Percentiles rank a stretch among this genome's conserved stretches.
These are phyloP conservation scores for Fusarium cyanostomum DNA, from an alignment of 2,329 filamentous ascomycete genomes.

Conservation along the genomic window DNA sequence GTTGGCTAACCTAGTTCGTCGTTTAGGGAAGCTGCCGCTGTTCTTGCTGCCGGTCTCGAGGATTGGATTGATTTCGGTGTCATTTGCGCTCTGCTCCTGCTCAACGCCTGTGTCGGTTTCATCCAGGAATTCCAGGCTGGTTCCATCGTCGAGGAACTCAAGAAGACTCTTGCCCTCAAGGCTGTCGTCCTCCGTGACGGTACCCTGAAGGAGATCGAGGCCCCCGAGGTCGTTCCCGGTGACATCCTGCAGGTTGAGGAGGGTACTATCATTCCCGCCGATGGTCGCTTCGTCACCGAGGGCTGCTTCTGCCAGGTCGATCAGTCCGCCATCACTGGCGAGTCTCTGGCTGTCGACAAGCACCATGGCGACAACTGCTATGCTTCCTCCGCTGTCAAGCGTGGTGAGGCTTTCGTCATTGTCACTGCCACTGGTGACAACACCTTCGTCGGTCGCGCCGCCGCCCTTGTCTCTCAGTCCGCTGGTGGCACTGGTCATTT, in stretches of 20 bases:
- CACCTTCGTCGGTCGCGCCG: conserved; percentile 89
- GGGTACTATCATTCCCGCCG: conserved; percentile 89
- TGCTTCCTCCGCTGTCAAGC: conserved; percentile 88
- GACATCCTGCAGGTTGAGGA: conserved; percentile 92
- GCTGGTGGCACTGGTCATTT: conserved; percentile 82
- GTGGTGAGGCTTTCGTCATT: conserved; percentile 85
- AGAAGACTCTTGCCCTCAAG: conserved; percentile 89
- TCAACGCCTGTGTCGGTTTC: conserved; percentile 88
- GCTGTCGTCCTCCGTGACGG: conserved; percentile 86
- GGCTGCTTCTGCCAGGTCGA: conserved; percentile 89
- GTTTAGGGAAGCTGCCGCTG: conserved; percentile 69
- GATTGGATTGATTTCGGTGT: conserved; percentile 96
- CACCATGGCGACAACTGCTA: conserved; percentile 83
- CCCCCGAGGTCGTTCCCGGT: conserved; percentile 85
- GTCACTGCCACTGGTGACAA: conserved; percentile 87
- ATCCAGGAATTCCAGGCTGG: conserved; percentile 90
- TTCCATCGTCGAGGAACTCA: conserved; percentile 89
- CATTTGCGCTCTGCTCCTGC: conserved; percentile 82
- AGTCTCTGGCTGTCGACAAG: conserved; percentile 92
- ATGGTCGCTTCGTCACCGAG: conserved; percentile 85
- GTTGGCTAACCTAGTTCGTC: conserved; percentile 40
- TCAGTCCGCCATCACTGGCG: conserved; percentile 90
- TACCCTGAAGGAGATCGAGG: conserved; percentile 79
- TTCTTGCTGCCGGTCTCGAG: conserved; percentile 83
- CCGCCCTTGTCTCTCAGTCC: conserved; percentile 83